Evolutionary conservation across 129 eudicot species (phyloP), one percentile per base, ranked within the genome.

Genomic region (Lactuca saligna): DNA sequence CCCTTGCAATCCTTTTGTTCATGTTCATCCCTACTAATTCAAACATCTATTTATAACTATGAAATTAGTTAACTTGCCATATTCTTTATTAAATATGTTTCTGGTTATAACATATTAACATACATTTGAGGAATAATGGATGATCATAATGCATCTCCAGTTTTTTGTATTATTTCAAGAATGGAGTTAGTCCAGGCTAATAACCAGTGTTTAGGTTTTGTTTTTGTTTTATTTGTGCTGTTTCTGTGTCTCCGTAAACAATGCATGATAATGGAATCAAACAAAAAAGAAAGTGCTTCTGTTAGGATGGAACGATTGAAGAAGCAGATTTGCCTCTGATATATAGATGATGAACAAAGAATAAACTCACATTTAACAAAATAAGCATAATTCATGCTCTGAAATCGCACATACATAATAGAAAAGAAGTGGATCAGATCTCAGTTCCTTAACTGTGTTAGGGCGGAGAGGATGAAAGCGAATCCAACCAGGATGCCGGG

Each of bases 381-480:
- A 15, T 14, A 14, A 13, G 7, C 7, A 51, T 5, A 51, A 51
- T 51, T 51, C 17, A 5, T 51, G 25, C 14, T 44, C 50, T 44
- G 50, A 44, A 44, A 44, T 44, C 13, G 50, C 17, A 51, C 20
- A 51, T 15, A 51, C 6, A n/a, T 51, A 51, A 51, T 2, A 51
- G 56, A 51, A n/a, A 51, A 8, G 20, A 51, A 51, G 20, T n/a
- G 56, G 20, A 51, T 51, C 56, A n/a, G n/a, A 64, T 44, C 20
- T 54, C 50, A 82, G 46, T 76, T 67, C 68, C 68, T 79, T 12
- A 69, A 44, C 16, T 58, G 71, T 17, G 72, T 72, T 8, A 77
- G 38, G 14, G 82, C 75, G 60, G 76, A 68, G 31, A 84, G 39
- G 53, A 84, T 4, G 17, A 80, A 37, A 17, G 61, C 70, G 57